A percentile compares a stretch with the other conserved stretches of the same genome.
Conservation (phyloP, 1,284 basidiomycete species). For the Marasmius fiardii region DNA sequence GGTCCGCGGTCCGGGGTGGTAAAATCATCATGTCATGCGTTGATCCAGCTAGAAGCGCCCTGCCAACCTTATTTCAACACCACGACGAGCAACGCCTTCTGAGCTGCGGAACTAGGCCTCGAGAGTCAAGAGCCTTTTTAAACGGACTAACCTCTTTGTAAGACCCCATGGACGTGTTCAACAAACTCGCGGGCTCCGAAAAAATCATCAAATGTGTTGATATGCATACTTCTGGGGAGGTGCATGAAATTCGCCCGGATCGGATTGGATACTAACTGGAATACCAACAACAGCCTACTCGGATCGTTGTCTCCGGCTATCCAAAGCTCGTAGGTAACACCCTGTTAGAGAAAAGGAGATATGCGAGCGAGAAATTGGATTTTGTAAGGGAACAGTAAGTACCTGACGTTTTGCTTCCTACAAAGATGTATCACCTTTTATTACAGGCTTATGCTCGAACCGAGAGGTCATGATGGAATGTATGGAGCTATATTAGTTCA, state of each 20-base stretch:
- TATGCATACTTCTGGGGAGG: conserved; percentile 41
- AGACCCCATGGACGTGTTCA: not conserved
- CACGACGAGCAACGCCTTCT: too few relatives aligned
- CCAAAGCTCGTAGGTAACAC: conserved; percentile 29
- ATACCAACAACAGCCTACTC: conserved; percentile 32
- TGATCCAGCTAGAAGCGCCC: too few relatives aligned
- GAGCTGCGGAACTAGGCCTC: too few relatives aligned
- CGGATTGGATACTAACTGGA: not conserved
- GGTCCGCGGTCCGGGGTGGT: too few relatives aligned
- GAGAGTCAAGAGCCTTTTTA: too few relatives aligned
- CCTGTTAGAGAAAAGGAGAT: conserved; percentile 31
- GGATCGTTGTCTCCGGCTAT: conserved; percentile 35
- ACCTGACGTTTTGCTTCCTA: not conserved
- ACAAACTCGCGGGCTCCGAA: not conserved
- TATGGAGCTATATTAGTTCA: conserved; percentile 40
- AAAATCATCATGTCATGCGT: too few relatives aligned
- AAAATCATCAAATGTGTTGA: conserved; percentile 27
- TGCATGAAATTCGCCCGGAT: too few relatives aligned
- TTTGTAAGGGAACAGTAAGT: conserved; percentile 27
- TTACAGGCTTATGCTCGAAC: conserved; percentile 36
- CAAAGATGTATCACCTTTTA: not conserved
- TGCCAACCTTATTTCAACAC: too few relatives aligned
- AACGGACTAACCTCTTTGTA: too few relatives aligned
- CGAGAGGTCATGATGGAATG: conserved; percentile 43
- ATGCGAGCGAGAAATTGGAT: conserved; percentile 27